Conservation (phyloP, 164 flowering plant species). For the Vitis rupestris region DNA sequence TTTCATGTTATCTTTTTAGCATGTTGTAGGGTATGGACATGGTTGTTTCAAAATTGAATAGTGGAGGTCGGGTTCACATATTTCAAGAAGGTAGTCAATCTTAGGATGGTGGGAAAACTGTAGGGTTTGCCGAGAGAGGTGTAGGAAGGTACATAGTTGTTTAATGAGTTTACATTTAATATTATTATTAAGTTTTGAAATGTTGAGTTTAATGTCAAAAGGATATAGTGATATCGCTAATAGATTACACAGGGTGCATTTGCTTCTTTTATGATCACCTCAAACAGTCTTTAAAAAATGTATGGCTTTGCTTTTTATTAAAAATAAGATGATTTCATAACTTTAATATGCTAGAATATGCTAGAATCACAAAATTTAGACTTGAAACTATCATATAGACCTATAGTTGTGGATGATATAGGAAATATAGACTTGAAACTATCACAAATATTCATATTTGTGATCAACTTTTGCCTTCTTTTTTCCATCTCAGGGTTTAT, state of each 20-base stretch:
- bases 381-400: no score
- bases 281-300: neutral
- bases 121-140: slow-evolving; percentile 85
- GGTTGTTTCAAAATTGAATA: slow-evolving; percentile 82
- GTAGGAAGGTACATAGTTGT: slow-evolving; percentile 69
- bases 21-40: slow-evolving; percentile 79
- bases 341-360: no score
- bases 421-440: no score
- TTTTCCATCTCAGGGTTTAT: no score
- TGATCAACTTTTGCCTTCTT: no score
- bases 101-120: slow-evolving; percentile 91
- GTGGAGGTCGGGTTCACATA: slow-evolving; percentile 95
- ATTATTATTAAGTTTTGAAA: neutral
- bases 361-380: no score
- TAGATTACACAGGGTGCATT: neutral
- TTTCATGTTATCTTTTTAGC: neutral
- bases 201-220: neutral
- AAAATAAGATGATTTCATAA: neutral
- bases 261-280: neutral
- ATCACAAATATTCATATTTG: no score
- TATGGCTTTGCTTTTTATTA: neutral
- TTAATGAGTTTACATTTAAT: neutral
- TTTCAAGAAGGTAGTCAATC: slow-evolving; percentile 98
- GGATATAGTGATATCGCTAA: neutral
- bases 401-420: no score